Percentiles rank a stretch among this genome's conserved stretches.
Evolutionary conservation across 352 stramenopile genomes (phyloP).

Genomic region (Pythium aristosporum): DNA sequence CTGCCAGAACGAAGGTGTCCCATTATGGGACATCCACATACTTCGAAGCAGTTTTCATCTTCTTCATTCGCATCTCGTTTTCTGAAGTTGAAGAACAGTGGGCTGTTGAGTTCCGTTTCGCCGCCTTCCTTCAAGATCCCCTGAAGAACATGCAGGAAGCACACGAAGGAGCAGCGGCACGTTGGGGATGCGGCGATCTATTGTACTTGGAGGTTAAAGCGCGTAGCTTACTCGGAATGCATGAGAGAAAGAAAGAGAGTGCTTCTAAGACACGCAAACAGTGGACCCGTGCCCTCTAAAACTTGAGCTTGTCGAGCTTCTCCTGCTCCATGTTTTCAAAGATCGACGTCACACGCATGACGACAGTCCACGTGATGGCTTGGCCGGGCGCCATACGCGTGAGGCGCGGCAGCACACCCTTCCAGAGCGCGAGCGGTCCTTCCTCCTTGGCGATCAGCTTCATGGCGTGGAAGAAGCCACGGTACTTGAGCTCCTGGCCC

Average conservation of each 20-base stretch:
- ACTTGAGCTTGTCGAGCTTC: constrained; percentile 74
- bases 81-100: no score
- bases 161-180: background rate
- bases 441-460: constrained; percentile 94
- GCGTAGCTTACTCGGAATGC: background rate
- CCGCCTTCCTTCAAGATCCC: no score
- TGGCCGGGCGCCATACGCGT: constrained; percentile 96
- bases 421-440: constrained; percentile 93
- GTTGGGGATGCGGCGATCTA: constrained; percentile 2
- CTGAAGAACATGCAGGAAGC: background rate
- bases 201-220: constrained; percentile 22
- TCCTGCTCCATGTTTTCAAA: constrained; percentile 78
- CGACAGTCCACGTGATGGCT: constrained; percentile 95
- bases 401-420: constrained; percentile 94
- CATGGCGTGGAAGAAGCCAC: constrained; percentile 91
- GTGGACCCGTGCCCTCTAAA: constrained; percentile 33
- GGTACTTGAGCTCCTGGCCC: constrained; percentile 94
- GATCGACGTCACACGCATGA: constrained; percentile 87
- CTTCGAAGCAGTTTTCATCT: no score
- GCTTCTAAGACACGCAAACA: constrained; percentile 3
- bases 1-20: no score
- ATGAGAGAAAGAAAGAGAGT: background rate
- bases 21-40: no score
- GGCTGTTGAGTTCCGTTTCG: no score
- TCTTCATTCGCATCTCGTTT: no score